Evolutionary conservation across 2,329 filamentous ascomycete species (phyloP), one percentile per base, ranked within the genome.

Genomic region (Aurifilum marmelostoma): DNA sequence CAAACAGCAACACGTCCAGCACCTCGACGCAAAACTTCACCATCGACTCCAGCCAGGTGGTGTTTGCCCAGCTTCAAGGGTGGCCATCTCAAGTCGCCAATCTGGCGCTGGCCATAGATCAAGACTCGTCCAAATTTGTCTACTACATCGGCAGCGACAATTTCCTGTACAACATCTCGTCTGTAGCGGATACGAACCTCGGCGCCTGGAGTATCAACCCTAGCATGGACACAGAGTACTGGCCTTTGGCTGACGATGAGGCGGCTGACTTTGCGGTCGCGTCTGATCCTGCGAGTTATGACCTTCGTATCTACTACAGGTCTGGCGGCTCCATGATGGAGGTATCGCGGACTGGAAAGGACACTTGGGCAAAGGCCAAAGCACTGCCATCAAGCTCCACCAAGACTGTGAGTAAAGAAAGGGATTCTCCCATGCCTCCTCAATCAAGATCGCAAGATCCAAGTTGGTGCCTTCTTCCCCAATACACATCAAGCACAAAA

Each of bases 101-200:
- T 18, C 39, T 66, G 6, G 65, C 54, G 9, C 32, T 60, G 11
- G 65, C 65, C 18, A 61, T 66, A 41, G 65, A 66, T 12, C 65
- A 66, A 39, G 65, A 66, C 9, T 29, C 37, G 1, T 60, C 39
- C 34, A 60, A 60, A 11, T 61, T 61, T n/a, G 24, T 66, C 21
- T 66, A 47, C 65, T 66, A 66, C 41, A 61, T 66, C 29, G 65
- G 65, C 18, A 66, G 18, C 41, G 65, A 66, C 56, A 66, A 60
- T 18, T 7, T 29, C 1, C 21, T 66, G 21, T 60, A 66, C 24
- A 59, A 66, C 11, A 3, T 66, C 6, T 60, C 65, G 21, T 47
- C 41, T 9, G 39, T 50, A 16, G 56, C 37, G 21, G 65, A 50
- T 18, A 29, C 47, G 32, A 41, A 66, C 9, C 27, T 66, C 7